phyloP scores from a whole-genome alignment of 345 rosid species.

The Eucalyptus fibrosa region DNA sequence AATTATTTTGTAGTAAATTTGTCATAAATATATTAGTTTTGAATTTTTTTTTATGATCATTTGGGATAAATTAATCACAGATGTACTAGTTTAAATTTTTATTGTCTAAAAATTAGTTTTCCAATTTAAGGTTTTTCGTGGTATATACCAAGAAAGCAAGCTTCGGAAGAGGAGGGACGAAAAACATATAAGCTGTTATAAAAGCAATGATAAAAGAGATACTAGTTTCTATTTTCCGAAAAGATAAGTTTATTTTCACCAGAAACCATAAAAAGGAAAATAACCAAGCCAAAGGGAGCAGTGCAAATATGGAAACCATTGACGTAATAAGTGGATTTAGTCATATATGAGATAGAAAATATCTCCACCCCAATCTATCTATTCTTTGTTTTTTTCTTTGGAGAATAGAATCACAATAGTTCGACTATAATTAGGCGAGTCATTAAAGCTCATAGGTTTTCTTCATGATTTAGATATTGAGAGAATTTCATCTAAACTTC shows the following conservation, averaged over 20 bases:
- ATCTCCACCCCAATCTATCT: background rate
- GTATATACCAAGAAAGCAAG: background rate
- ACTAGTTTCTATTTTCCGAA: background rate
- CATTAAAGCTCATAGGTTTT: background rate
- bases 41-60: too few species aligned
- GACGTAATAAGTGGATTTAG: background rate
- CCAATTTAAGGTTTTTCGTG: background rate
- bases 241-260: background rate
- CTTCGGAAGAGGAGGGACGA: background rate
- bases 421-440: background rate
- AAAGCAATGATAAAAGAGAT: background rate
- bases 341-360: background rate
- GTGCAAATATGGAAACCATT: background rate
- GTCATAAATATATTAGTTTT: too few species aligned
- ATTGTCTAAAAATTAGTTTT: too few species aligned
- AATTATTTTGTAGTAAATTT: too few species aligned
- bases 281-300: background rate
- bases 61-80: fast-evolving
- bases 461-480: background rate
- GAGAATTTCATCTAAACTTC: background rate
- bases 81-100: too few species aligned
- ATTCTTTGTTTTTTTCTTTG: background rate
- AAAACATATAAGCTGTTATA: background rate
- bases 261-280: background rate
- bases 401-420: background rate